Percentiles rank a stretch among this genome's conserved stretches.
Evolutionary conservation across 23 red algal genomes (phyloP).

Genomic region (Gracilaria caudata): DNA sequence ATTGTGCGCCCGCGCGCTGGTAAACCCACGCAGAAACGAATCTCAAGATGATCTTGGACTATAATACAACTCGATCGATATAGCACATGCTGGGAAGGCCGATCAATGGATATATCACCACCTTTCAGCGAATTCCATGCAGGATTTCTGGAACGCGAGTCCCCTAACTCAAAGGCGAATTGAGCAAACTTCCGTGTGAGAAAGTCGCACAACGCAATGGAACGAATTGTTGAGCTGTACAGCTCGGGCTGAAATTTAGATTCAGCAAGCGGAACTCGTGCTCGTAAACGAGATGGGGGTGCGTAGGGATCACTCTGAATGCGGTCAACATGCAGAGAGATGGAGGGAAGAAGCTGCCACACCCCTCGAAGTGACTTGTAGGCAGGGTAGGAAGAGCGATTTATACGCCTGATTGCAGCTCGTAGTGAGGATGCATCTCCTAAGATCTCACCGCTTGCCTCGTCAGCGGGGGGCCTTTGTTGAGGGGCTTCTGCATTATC

Average conservation of each 20-base stretch:
- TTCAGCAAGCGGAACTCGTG: slow-evolving; percentile 41
- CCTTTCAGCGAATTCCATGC: slow-evolving; percentile 78
- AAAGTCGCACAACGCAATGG: slow-evolving; percentile 74
- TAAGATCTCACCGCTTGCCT: background rate
- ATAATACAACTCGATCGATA: slow-evolving; percentile 66
- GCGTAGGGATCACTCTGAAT: slow-evolving; percentile 79
- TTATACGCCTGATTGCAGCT: slow-evolving; percentile 16
- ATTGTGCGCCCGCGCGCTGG: slow-evolving; percentile 83
- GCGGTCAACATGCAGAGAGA: slow-evolving; percentile 54
- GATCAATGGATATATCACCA: slow-evolving; percentile 73
- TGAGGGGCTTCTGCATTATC: background rate
- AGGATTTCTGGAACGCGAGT: slow-evolving; percentile 20
- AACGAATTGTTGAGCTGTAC: slow-evolving; percentile 3
- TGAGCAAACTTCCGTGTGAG: slow-evolving; percentile 71
- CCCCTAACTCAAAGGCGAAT: background rate
- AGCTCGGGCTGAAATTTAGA: slow-evolving; percentile 36
- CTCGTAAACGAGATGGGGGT: slow-evolving; percentile 55
- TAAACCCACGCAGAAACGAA: slow-evolving; percentile 76
- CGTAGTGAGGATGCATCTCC: slow-evolving; percentile 14
- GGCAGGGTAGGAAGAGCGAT: slow-evolving; percentile 59
- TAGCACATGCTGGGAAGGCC: slow-evolving; percentile 78
- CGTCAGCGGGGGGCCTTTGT: background rate
- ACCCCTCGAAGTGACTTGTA: slow-evolving; percentile 73
- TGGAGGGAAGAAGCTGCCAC: slow-evolving; percentile 44
- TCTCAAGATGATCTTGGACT: slow-evolving; percentile 50